Conservation (phyloP, 495 filamentous ascomycete genomes). For the Aspergillus asperescens region DNA sequence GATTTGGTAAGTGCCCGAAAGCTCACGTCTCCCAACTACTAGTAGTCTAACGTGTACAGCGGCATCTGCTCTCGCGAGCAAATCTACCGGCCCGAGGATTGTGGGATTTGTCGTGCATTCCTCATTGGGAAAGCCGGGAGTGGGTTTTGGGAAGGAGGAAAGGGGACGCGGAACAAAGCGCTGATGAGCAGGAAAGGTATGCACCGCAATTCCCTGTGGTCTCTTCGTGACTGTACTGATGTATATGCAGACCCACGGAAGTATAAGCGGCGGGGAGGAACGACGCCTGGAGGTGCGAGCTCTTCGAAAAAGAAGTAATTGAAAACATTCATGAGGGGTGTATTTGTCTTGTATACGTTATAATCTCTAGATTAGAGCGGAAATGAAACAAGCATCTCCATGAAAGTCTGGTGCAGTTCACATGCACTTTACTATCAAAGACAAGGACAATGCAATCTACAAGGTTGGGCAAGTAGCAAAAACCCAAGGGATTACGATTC, state of each 20-base stretch:
- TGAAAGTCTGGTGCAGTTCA: too few species aligned
- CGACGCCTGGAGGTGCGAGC: constrained; percentile 25
- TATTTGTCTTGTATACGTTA: not conserved
- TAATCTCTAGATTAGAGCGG: too few species aligned
- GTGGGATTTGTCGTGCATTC: constrained; percentile 66
- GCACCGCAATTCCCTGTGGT: not conserved
- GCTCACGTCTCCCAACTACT: not conserved
- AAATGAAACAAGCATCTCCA: too few species aligned
- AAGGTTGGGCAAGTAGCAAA: too few species aligned
- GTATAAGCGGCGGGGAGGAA: constrained; percentile 49
- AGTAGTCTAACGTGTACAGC: constrained; percentile 21
- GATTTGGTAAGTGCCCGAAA: constrained; percentile 56
- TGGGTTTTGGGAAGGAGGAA: constrained; percentile 91
- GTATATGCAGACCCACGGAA: constrained; percentile 57
- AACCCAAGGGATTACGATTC: too few species aligned
- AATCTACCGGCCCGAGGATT: constrained; percentile 75
- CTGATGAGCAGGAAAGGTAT: constrained; percentile 65
- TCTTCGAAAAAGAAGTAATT: constrained; percentile 29
- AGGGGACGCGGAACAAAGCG: constrained; percentile 67
- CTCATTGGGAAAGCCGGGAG: constrained; percentile 65
- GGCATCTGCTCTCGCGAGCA: constrained; percentile 80
- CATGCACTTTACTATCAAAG: too few species aligned
- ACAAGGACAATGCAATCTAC: too few species aligned
- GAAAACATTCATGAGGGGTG: not conserved
- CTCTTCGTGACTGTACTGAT: constrained; percentile 6